Evolutionary conservation across 2,329 filamentous ascomycete genomes (phyloP).

Genomic region (Pezicula carpinea): DNA sequence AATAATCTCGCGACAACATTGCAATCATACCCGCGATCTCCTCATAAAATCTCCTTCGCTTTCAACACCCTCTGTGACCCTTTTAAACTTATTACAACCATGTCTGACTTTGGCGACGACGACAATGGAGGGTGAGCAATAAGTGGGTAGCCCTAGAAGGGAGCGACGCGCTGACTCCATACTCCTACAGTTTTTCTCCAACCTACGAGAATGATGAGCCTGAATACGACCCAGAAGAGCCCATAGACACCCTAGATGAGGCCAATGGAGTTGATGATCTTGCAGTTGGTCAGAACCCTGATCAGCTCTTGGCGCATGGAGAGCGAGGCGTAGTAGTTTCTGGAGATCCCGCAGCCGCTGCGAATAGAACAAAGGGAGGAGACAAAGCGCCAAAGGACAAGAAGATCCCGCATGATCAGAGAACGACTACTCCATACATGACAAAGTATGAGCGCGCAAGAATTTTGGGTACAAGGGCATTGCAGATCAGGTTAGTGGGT

Average conservation of each 20-base stretch:
- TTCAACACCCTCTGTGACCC: neutral
- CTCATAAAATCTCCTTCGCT: constrained; percentile 2
- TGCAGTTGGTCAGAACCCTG: constrained; percentile 52
- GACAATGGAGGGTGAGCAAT: constrained; percentile 47
- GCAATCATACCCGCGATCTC: neutral
- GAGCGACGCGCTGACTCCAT: constrained; percentile 34
- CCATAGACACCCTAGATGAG: constrained; percentile 47
- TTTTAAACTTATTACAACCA: neutral
- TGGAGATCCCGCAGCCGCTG: constrained; percentile 57
- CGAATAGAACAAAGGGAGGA: constrained; percentile 47
- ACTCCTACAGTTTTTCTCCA: constrained; percentile 57
- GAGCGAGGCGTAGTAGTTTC: constrained; percentile 46
- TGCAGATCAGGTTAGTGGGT: constrained; percentile 83
- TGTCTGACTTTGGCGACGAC: constrained; percentile 42
- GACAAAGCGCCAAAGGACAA: constrained; percentile 66
- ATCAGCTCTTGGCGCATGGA: constrained; percentile 32
- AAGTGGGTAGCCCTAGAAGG: neutral
- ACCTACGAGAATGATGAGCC: constrained; percentile 66
- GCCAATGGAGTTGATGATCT: constrained; percentile 46
- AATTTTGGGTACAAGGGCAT: constrained; percentile 84
- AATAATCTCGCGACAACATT: constrained; percentile 4
- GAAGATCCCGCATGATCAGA: constrained; percentile 83
- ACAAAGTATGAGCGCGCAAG: constrained; percentile 97
- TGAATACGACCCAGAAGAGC: constrained; percentile 52
- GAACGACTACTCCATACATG: constrained; percentile 96